Evolutionary conservation across 2,329 filamentous ascomycete species (phyloP), one percentile per base, ranked within the genome.

Genomic region (Stylonectria norvegica): DNA sequence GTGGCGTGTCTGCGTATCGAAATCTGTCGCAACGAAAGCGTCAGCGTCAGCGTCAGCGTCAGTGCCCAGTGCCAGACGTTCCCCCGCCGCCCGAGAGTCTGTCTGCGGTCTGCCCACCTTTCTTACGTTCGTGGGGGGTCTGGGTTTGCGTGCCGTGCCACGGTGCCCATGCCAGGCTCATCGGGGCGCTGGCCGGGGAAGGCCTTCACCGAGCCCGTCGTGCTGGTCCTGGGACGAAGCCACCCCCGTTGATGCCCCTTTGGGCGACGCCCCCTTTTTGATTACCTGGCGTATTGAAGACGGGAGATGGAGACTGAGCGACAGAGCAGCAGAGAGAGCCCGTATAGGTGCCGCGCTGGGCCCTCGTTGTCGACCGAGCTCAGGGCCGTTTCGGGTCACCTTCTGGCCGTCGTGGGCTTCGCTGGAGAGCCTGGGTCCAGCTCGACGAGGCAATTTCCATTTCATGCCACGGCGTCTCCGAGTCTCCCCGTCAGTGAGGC

Each of bases 1-100:
- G 45, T 56, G 51, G 53, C 53, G 47, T 53, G 53, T 50, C 44
- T 16, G 46, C 23, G 28, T 34, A 40, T 17, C 28, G 25, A n/a
- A n/a, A 38, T 36, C 34, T 34, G 22, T 25, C 7, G 22, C 22
- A 25, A 25, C 22, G 22, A 7, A 25, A 7, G 7, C 22, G 22
- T 12, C 7, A 7, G 7, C 22, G 22, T 12, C 7, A 25, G 22
- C 12, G 22, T 30, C 14, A 25, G 22, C 32, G 40, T 42, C 40
- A 39, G 40, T 27, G 39, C 38, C 34, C 27, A 10, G 9, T 15
- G 27, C 27, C 27, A n/a, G n/a, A n/a, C n/a, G n/a, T n/a, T 30
- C 27, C 14, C 8, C 27, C 27, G 6, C 27, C 27, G 6, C 9
- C 27, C 27, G 27, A 15, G 8, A 6, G 8, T 6, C 14, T 15